Base-by-base conservation (phyloP, 768 basidiomycete genomes). In the Paxillus rubicundulus region DNA sequence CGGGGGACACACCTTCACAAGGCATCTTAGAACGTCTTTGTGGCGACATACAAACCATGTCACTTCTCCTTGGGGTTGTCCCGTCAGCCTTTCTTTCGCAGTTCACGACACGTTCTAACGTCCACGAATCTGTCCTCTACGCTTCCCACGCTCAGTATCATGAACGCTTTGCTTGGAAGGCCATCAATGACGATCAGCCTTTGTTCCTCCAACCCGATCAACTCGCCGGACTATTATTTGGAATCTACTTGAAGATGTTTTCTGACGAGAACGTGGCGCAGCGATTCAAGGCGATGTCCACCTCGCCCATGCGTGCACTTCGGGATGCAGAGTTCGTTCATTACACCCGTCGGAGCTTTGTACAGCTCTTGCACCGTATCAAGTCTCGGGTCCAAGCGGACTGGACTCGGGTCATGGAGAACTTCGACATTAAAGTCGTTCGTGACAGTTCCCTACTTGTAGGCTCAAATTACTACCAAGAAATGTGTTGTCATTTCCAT, bases 341-440 rank as follows among this genome's bases (percentile, higher is more conserved):
- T 53, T 83, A 85, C 56, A 72, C 64, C 9, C 74, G 84, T 12
- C 68, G 68, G 34, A 76, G 73, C 30, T 82, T 84, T 47, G 80
- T 69, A 1, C 55, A 70, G 2, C 63, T 86, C 38, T 63, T 85
- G 14, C 58, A 60, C 14, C 57, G 74, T 12, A 66, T 81, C 32
- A 75, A 73, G 52, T 63, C 62, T 18, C 65, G 70, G 36, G 61
- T 75, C 7, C 52, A 54, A 20, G 58, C 66, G 2, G 65, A 76
- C 40, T 86, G 85, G 85, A 45, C 24, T 0, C 51, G 63, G 20
- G 65, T 71, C 9, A 74, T 86, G 70, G 55, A 59, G 9, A 45
- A 53, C 46, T 34, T 72, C 74, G 51, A 52, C 70, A 13, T 53
- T 1, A 49, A 24, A 24, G 24, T 66, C 3, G 0, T 14, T 32